These are phyloP conservation scores for Pyrus hybrid DNA, from an alignment of 331 rosid genomes.

Conservation along the genomic window DNA sequence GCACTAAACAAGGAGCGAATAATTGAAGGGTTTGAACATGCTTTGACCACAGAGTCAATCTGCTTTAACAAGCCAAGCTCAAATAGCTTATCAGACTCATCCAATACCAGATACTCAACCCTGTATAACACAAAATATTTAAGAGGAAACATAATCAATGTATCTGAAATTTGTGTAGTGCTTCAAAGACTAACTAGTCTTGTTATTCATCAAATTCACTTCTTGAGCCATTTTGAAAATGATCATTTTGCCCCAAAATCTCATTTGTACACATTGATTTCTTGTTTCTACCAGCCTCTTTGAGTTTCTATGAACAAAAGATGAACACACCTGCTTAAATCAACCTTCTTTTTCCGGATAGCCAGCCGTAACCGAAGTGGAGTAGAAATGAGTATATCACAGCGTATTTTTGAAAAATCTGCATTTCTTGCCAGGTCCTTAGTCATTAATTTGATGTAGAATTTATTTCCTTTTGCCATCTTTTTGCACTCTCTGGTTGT, in stretches of 20 bases:
- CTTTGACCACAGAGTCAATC: conserved; percentile 74
- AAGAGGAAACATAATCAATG: conserved; percentile 1
- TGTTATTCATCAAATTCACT: background rate
- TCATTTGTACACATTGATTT: background rate
- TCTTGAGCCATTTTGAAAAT: background rate
- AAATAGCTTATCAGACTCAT: conserved; percentile 98
- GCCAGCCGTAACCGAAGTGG: conserved; percentile 73
- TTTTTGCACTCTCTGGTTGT: conserved; percentile 86
- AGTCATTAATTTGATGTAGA: conserved; percentile 64
- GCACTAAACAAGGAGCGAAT: conserved; percentile 86
- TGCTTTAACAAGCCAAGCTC: conserved; percentile 73
- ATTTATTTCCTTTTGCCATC: conserved; percentile 57
- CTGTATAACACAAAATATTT: conserved; percentile 34
- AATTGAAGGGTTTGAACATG: conserved; percentile 89
- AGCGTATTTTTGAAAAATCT: conserved; percentile 58
- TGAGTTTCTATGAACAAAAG: conserved; percentile 2
- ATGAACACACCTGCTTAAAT: conserved; percentile 57
- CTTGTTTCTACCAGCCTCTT: background rate
- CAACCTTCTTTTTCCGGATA: conserved; percentile 50
- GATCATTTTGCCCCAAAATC: background rate
- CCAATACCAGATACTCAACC: conserved; percentile 83
- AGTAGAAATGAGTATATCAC: conserved; percentile 83
- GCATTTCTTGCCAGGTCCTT: conserved; percentile 43
- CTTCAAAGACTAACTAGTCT: background rate
- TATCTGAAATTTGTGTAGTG: background rate